Base-by-base conservation (phyloP, 176 grass and related monocot species). In the Saccharum officinarum region DNA sequence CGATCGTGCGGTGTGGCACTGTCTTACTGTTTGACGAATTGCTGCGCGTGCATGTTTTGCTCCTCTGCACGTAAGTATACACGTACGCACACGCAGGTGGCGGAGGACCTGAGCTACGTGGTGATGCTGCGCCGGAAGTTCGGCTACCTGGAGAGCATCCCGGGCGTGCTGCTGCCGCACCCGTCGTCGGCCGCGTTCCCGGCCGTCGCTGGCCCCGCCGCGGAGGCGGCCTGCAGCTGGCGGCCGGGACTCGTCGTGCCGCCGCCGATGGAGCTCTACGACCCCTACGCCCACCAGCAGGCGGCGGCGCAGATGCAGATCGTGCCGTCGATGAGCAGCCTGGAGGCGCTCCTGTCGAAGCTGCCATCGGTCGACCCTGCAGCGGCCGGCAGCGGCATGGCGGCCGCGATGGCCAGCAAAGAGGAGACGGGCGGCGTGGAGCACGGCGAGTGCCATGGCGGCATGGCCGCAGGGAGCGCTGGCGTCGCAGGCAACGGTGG, bases 61-160 rank as follows among this genome's bases (percentile, higher is more conserved):
- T 59, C 54, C 11, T 7, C 16, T 54, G 50, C 17, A 20, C 50
- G 41, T 44, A 61, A 33, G 52, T 39, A 1, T 75, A 28, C 0
- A 22, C 8, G 46, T 3, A 50, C 18, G 49, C 17, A 0, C 10
- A 10, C 30, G 67, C 84, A 92, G 97, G 90, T 94, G 86, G 52
- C 84, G 82, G 97, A 99, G 82, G 97, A 99, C 87, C 39, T 99
- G 71, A 96, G 90, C 71, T 94, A 91, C 73, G 91, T 99, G 52
- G 94, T 94, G 85, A 81, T 87, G 73, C 92, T 99, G 73, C 97
- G 97, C 20, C 89, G 90, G 59, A 96, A 94, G 83, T 99, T 99
- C 86, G 78, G 87, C 73, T 99, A 96, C 90, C 92, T 99, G 25
- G 94, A 96, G 80, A 99, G 92, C 94, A 99, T 99, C 80, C 97